phyloP scores from a whole-genome alignment of 2,329 filamentous ascomycete genomes.

The Fonsecaea multimorphosa region DNA sequence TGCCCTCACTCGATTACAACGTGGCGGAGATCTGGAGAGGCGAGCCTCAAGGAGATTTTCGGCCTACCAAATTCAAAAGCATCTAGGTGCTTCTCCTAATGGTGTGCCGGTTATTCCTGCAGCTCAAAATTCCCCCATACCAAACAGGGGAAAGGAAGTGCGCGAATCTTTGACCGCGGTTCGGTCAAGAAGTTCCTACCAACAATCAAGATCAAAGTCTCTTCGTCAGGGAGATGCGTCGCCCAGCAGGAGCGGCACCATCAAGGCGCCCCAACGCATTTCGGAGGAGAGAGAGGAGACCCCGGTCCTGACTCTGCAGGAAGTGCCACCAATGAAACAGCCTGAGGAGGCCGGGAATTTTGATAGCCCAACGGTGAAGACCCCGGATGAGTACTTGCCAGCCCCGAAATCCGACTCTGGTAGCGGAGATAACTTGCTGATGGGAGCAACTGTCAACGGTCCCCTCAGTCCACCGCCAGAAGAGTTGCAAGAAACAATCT shows the following conservation, averaged over 20 bases:
- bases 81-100: conserved; percentile 78
- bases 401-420: conserved; percentile 44
- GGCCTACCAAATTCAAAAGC: conserved; percentile 94
- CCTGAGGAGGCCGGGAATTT: conserved; percentile 44
- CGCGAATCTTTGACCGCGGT: conserved; percentile 82
- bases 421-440: conserved; percentile 46
- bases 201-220: conserved; percentile 60
- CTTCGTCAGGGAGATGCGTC: conserved; percentile 64
- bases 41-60: conserved; percentile 93
- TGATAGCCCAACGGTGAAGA: conserved; percentile 60
- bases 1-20: conserved; percentile 86
- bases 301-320: conserved; percentile 34
- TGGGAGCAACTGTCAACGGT: conserved; percentile 66
- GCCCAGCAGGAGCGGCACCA: conserved; percentile 60
- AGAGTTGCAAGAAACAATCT: conserved; percentile 45
- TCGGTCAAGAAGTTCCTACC: conserved; percentile 62
- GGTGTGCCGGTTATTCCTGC: conserved; percentile 79
- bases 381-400: conserved; percentile 69
- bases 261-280: conserved; percentile 57
- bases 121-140: conserved; percentile 76
- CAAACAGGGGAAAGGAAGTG: conserved; percentile 82
- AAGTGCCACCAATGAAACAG: conserved; percentile 45
- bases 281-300: conserved; percentile 60
- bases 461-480: conserved; percentile 55
- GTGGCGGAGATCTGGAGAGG: conserved; percentile 89